Conservation (phyloP, 2,329 filamentous ascomycete species). For the Trichoderma pleuroti region DNA sequence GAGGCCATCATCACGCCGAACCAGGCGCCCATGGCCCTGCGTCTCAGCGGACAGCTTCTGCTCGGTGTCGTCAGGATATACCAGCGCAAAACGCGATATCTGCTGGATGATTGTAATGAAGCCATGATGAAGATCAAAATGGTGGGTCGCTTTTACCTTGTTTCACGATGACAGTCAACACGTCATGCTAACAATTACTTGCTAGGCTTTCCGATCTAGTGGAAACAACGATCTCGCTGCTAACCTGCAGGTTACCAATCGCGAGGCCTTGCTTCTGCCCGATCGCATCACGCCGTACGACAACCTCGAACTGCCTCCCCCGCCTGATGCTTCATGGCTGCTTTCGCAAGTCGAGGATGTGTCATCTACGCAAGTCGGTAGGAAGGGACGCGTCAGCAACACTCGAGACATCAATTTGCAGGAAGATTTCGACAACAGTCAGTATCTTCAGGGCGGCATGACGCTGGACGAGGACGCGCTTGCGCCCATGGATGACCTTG, state of each 20-base stretch:
- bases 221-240: slow-evolving; percentile 95
- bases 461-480: slow-evolving; percentile 56
- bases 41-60: slow-evolving; percentile 88
- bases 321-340: slow-evolving; percentile 83
- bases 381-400: slow-evolving; percentile 56
- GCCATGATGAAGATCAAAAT: slow-evolving; percentile 98
- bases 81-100: slow-evolving; percentile 91
- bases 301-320: slow-evolving; percentile 69
- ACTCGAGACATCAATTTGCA: slow-evolving; percentile 65
- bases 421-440: slow-evolving; percentile 69
- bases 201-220: slow-evolving; percentile 83
- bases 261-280: slow-evolving; percentile 81
- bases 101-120: slow-evolving; percentile 96
- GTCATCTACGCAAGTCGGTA: slow-evolving; percentile 49
- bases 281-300: slow-evolving; percentile 94
- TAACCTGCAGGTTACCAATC: slow-evolving; percentile 74
- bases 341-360: slow-evolving; percentile 69
- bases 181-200: slow-evolving; percentile 29
- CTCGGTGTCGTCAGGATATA: slow-evolving; percentile 97
- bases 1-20: slow-evolving; percentile 90
- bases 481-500: slow-evolving; percentile 61
- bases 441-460: slow-evolving; percentile 70
- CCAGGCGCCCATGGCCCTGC: slow-evolving; percentile 90
- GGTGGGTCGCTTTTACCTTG: slow-evolving; percentile 50
- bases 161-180: neutral